A percentile compares a stretch with the other conserved stretches of the same genome.
These are phyloP conservation scores for Trichophyton equinum DNA, from an alignment of 2,329 filamentous ascomycete species.

Conservation along the genomic window DNA sequence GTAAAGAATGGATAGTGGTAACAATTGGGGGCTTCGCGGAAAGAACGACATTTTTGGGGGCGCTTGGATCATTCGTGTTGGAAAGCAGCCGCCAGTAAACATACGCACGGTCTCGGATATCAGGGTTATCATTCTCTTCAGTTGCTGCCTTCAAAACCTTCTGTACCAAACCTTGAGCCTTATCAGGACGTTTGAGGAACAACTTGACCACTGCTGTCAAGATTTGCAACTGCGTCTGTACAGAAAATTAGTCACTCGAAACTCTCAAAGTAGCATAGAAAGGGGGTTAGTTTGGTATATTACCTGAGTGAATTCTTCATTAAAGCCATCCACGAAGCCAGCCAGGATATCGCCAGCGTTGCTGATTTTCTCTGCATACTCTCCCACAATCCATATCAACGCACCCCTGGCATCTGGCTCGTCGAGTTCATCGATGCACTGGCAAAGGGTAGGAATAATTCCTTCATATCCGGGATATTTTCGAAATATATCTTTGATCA, in stretches of 20 bases:
- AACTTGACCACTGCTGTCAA: slow-evolving; percentile 94
- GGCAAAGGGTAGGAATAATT: slow-evolving; percentile 89
- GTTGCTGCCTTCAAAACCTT: slow-evolving; percentile 90
- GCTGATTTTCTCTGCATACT: slow-evolving; percentile 98
- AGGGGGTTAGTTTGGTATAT: background rate
- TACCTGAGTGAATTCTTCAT: slow-evolving; percentile 90
- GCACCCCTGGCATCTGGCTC: slow-evolving; percentile 83
- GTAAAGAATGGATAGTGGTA: slow-evolving; percentile 83
- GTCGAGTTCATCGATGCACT: slow-evolving; percentile 93
- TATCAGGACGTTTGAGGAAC: slow-evolving; percentile 91
- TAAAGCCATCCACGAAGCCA: slow-evolving; percentile 85
- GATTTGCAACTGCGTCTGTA: slow-evolving; percentile 89
- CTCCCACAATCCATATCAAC: slow-evolving; percentile 96
- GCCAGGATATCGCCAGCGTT: slow-evolving; percentile 92
- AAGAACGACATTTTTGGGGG: slow-evolving; percentile 86
- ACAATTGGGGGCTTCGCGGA: slow-evolving; percentile 90
- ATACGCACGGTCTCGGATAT: slow-evolving; percentile 92
- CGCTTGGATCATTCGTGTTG: slow-evolving; percentile 61
- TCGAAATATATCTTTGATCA: slow-evolving; percentile 95
- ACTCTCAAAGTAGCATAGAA: background rate
- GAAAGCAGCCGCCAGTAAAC: slow-evolving; percentile 97
- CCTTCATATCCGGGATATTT: slow-evolving; percentile 97
- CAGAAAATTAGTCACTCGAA: background rate
- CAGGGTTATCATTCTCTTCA: slow-evolving; percentile 90
- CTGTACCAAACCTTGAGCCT: slow-evolving; percentile 79